Evolutionary conservation across 352 stramenopile species (phyloP).

Genomic region (Phytophthora europaea): DNA sequence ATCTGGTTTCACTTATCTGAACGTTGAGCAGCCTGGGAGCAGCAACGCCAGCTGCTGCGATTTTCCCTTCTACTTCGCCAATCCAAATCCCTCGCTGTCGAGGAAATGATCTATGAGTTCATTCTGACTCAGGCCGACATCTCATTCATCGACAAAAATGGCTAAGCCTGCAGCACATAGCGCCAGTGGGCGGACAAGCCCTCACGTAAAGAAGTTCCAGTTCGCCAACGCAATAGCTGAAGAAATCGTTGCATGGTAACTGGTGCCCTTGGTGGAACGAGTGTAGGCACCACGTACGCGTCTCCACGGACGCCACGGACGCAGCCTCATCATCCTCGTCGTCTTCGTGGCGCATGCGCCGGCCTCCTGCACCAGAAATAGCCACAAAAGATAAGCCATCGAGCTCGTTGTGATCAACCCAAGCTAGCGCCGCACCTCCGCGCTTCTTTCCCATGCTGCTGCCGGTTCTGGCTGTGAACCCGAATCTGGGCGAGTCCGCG

Average conservation of each 20-base stretch:
- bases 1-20: too few relatives aligned
- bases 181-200: too few relatives aligned
- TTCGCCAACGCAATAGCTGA: too few relatives aligned
- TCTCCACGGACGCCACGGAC: slow-evolving; percentile 82
- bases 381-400: slow-evolving; percentile 16
- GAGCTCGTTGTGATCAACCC: not conserved
- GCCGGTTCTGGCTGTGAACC: not conserved
- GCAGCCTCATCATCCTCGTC: slow-evolving; percentile 74
- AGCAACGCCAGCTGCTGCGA: too few relatives aligned
- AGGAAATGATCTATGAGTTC: not conserved
- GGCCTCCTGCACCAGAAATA: slow-evolving; percentile 36
- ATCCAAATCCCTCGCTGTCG: not conserved
- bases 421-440: slow-evolving; percentile 42
- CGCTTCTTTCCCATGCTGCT: slow-evolving; percentile 75
- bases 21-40: too few relatives aligned
- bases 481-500: too few relatives aligned
- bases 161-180: not conserved
- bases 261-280: too few relatives aligned
- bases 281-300: too few relatives aligned
- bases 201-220: too few relatives aligned
- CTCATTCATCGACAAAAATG: not conserved
- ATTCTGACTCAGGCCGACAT: not conserved
- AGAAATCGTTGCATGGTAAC: too few relatives aligned
- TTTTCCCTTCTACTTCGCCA: not conserved
- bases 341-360: slow-evolving; percentile 76